Evolutionary conservation across 2,329 filamentous ascomycete species (phyloP), one percentile per base, ranked within the genome.

Genomic region (Alternaria metachromatica): DNA sequence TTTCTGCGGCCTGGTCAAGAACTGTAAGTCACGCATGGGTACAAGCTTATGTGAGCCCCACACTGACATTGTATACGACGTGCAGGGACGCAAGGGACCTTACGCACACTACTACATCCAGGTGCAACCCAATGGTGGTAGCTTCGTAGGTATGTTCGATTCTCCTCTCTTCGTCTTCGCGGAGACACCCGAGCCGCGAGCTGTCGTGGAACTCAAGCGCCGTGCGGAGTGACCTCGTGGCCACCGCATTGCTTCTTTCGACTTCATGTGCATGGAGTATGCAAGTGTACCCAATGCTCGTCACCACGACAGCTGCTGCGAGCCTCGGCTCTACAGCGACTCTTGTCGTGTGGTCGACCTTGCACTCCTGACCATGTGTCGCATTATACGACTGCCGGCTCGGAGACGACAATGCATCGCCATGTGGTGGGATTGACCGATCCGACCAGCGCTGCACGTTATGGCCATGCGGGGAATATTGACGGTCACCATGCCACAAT

Each of bases 31-130:
- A 20, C 25, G 15, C 25, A 20, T 25, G 23, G 18, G 50, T 15
- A 12, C 12, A 20, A 44, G 41, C 26, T 10, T n/a, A 44, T 43
- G 59, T 25, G 41, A 61, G 51, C 55, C 48, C 18, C 28, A 46
- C 51, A 62, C 76, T 80, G 69, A 75, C 63, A 26, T 62, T 41
- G 65, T 48, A 20, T 55, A 93, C 89, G 87, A 92, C 58, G 88
- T 94, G 20, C 96, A 93, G 0, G 94, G 94, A 20, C 87, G 92
- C 58, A 97, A 97, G 80, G 74, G 75, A 15, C 75, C 73, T 8
- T 77, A 77, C 58, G 94, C 94, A 7, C 90, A 89, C 75, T 97
- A 97, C 82, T 97, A 97, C 81, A 82, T 97, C 20, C 93, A 97
- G 78, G 86, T 92, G 67, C 88, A 95, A 76, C 93, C 94, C 11